Percentiles rank a stretch among this genome's conserved stretches.
phyloP scores from a whole-genome alignment of 2,329 filamentous ascomycete genomes.

The Venturia nashicola region DNA sequence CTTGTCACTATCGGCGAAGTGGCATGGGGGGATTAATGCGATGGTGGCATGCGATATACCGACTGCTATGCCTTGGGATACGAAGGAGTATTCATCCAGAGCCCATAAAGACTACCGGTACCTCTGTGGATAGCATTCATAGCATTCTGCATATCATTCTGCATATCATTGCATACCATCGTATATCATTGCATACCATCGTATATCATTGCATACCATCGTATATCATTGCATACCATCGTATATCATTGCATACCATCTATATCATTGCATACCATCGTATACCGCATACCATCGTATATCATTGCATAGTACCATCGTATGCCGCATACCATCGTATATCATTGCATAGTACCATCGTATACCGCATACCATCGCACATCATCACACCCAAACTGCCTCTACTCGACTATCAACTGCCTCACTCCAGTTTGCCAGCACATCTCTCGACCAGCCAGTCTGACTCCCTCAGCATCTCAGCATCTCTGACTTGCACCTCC shows the following conservation, averaged over 20 bases:
- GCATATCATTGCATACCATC: not conserved
- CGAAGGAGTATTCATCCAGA: not conserved
- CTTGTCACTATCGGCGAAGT: not conserved
- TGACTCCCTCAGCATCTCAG: not conserved
- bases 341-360: not conserved
- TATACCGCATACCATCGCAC: not conserved
- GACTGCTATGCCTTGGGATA: not conserved
- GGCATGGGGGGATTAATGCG: not conserved
- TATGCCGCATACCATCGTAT: too few relatives aligned
- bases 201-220: not conserved
- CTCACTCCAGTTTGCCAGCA: not conserved
- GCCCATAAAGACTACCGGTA: not conserved
- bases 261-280: not conserved
- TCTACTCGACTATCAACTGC: not conserved
- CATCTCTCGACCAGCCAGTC: not conserved
- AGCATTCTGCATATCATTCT: too few relatives aligned
- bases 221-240: too few relatives aligned
- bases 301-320: not conserved
- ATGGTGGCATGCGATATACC: conserved; percentile 1
- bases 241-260: not conserved
- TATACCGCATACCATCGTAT: too few relatives aligned
- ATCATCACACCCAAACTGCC: too few relatives aligned
- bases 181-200: too few relatives aligned
- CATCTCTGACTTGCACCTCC: not conserved
- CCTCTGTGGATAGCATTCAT: too few relatives aligned